Conservation (phyloP, 225 moss, liverwort and hornwort genomes). For the Sphagnum tenellum region DNA sequence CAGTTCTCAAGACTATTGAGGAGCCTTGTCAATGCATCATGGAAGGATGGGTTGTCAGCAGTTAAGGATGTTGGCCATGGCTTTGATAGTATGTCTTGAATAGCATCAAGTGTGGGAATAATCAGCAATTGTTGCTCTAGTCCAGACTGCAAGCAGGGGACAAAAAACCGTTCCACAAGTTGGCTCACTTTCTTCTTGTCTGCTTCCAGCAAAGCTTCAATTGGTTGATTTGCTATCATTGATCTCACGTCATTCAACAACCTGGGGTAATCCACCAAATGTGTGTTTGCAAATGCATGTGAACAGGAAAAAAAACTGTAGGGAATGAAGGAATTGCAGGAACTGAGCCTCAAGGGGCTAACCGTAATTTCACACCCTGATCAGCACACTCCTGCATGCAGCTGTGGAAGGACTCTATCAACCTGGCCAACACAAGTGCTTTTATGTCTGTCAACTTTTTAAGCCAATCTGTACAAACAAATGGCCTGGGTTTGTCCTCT, state of each 20-base stretch:
- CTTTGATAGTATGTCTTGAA: constrained; percentile 39
- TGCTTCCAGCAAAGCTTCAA: constrained; percentile 15
- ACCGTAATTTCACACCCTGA: constrained; percentile 49
- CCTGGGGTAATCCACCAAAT: constrained; percentile 8
- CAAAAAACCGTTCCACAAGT: constrained; percentile 40
- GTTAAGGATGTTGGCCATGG: constrained; percentile 34
- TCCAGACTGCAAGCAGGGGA: constrained; percentile 42
- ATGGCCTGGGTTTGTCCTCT: too few species aligned
- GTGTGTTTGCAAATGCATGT: neutral
- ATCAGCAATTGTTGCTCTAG: constrained; percentile 13
- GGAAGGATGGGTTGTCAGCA: constrained; percentile 25
- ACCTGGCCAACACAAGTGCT: constrained; percentile 10
- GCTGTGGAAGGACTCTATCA: constrained; percentile 28
- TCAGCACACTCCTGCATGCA: constrained; percentile 45
- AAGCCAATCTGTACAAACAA: too few species aligned
- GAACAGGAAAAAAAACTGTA: too few species aligned
- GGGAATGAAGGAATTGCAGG: too few species aligned
- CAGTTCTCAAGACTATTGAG: constrained; percentile 31
- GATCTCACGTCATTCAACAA: constrained; percentile 27
- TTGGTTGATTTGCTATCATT: constrained; percentile 20
- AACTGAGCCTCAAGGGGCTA: neutral
- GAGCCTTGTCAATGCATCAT: constrained; percentile 28
- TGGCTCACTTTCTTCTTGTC: constrained; percentile 34
- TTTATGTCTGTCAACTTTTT: too few species aligned
- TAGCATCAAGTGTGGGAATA: constrained; percentile 18